Evolutionary conservation across 352 stramenopile genomes (phyloP), one percentile per base, ranked within the genome.

Genomic region (Globisporangium radiosum): DNA sequence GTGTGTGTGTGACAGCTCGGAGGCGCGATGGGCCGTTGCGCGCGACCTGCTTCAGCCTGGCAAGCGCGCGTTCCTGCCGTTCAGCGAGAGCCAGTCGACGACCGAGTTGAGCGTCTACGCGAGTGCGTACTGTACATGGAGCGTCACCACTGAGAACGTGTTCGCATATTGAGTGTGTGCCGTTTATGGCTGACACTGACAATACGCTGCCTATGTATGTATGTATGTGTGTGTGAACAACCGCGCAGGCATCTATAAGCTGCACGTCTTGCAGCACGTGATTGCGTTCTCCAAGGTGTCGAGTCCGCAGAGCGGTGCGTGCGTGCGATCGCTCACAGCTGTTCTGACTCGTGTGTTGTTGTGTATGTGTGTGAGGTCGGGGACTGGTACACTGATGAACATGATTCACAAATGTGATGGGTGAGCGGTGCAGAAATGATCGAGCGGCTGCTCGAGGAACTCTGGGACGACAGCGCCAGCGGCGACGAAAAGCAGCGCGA

Each of bases 21-120:
- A 82, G 9, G 66, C 69, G 33, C 72, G 68, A n/a, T 85, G 75
- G 75, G 69, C 64, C 14, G 53, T 81, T 15, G 73, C 77, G 7
- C 78, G 76, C 59, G 62, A 73, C 6, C 60, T 85, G 8, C 64
- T 85, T 11, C 71, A 80, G 25, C 64, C 63, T 14, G 56, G 57
- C n/a, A 76, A 67, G 25, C 61, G 9, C 4, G 54, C 68, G 40
- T 81, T 80, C 47, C 70, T 84, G 36, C 75, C 72, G 39, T 81
- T 81, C 40, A 58, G 62, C 6, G 42, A 56, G 17, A 43, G 7
- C 42, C 47, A 50, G 37, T 19, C 33, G 4, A 25, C 25, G 4
- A 52, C 45, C 7, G 63, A 57, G 51, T 79, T 75, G 25, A 33
- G 56, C 37, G 17, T 39, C 5, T 59, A 64, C 50, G 52, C 49